Conservation (phyloP, 2,329 filamentous ascomycete species). For the Pseudogymnoascus sp. region DNA sequence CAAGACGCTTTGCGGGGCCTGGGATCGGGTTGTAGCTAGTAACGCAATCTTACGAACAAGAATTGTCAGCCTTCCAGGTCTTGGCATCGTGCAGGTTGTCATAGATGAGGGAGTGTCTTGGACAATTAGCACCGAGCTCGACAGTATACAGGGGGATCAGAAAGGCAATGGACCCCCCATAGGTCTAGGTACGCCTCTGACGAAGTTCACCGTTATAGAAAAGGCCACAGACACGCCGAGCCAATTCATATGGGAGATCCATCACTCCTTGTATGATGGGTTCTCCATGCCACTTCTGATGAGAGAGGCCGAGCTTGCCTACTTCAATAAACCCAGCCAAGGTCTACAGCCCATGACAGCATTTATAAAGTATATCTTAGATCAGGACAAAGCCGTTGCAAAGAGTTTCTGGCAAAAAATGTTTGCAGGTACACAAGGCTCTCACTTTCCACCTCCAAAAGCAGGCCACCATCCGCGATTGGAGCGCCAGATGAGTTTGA, state of each 20-base stretch:
- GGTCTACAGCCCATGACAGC: neutral
- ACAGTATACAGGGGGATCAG: neutral
- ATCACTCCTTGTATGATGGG: conserved; percentile 55
- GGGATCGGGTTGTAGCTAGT: conserved; percentile 1
- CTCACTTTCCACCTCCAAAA: neutral
- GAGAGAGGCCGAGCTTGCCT: neutral
- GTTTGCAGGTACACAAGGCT: neutral
- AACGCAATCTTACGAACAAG: conserved; percentile 26
- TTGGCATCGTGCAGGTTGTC: conserved; percentile 5
- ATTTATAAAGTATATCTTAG: conserved; percentile 1
- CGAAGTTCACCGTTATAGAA: neutral
- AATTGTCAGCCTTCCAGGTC: conserved; percentile 22
- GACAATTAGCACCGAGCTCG: neutral
- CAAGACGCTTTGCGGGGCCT: conserved; percentile 5
- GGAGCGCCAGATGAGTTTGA: neutral
- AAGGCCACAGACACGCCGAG: neutral
- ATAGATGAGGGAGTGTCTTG: neutral
- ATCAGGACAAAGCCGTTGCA: neutral
- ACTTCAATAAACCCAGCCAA: neutral
- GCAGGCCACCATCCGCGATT: neutral
- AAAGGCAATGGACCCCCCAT: neutral
- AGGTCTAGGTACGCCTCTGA: neutral
- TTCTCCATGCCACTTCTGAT: conserved; percentile 40
- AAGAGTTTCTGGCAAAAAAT: neutral
- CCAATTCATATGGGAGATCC: conserved; percentile 28